These are phyloP conservation scores for Saitozyma podzolica DNA, from an alignment of 768 basidiomycete species.

Conservation along the genomic window DNA sequence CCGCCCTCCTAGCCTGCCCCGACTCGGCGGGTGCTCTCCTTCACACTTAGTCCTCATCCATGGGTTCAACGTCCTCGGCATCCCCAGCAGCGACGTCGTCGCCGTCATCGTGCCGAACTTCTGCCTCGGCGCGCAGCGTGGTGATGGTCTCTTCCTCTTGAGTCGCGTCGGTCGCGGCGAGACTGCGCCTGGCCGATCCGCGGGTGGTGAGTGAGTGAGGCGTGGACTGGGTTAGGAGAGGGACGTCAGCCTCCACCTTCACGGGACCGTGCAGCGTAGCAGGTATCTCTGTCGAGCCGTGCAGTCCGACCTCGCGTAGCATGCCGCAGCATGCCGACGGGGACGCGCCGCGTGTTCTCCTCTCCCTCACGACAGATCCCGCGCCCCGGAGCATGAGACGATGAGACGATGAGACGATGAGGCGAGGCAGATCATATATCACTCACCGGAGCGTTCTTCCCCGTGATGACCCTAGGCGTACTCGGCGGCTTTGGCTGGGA, in stretches of 20 bases:
- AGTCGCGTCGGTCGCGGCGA: conserved; percentile 6
- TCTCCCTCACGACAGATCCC: too few relatives aligned
- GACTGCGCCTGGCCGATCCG: conserved; percentile 10
- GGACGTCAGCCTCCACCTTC: not conserved
- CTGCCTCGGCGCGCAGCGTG: conserved; percentile 1
- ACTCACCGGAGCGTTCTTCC: conserved; percentile 35
- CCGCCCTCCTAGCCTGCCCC: too few relatives aligned
- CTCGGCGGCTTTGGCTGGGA: conserved; percentile 7
- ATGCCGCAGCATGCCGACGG: too few relatives aligned
- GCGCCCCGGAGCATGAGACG: too few relatives aligned
- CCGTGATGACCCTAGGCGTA: conserved; percentile 23
- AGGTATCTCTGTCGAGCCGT: too few relatives aligned
- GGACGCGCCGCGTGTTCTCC: too few relatives aligned
- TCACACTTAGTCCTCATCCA: not conserved
- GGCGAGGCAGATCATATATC: not conserved
- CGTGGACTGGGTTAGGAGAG: conserved; percentile 8
- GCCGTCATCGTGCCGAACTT: conserved; percentile 2
- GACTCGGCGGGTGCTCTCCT: not conserved
- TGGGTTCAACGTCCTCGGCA: not conserved
- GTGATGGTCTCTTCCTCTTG: not conserved
- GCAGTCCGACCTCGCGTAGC: too few relatives aligned
- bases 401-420: not conserved
- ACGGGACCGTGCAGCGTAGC: too few relatives aligned
- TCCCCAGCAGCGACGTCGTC: not conserved
- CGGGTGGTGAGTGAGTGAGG: conserved; percentile 17